Evolutionary conservation across 768 basidiomycete species (phyloP), one percentile per base, ranked within the genome.

Genomic region (Xerocomus brunneocitrinus): DNA sequence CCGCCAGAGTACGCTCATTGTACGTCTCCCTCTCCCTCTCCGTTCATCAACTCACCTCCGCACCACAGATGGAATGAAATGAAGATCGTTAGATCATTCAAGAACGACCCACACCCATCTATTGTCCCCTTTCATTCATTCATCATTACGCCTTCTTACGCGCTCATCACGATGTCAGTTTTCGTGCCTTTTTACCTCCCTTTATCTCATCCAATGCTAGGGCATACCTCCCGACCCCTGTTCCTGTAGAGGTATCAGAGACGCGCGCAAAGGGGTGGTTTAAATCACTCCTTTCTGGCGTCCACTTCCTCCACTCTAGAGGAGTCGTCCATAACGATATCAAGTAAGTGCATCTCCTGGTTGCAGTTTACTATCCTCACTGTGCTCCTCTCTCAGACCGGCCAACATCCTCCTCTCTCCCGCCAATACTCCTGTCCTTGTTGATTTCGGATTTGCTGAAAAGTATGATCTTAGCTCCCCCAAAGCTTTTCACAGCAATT

Each of bases 401-500:
- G 91, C 93, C 14, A 99, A 99, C 64, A 92, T 99, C 60, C 79
- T 99, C 2, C 76, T 99, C 43, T 89, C 89, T 1, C 71, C 73
- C 50, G 78, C 84, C 58, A 85, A 86, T 62, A 74, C 93, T 1
- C 91, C 93, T 1, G 88, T 97, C 3, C 80, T 98, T 4, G 88
- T 97, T 35, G 97, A 98, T 70, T 99, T 97, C 63, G 95, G 97
- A 1, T 99, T 98, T 61, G 92, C 95, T 2, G 90, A 95, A 63
- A 83, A 82, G 58, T 94, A 94, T 65, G 85, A 91, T 58, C 62
- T 79, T 40, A 67, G 72, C 1, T 81, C 83, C 0, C 67, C 74
- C 16, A 82, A 81, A 19, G 85, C 88, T 1, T 92, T 93, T 73
- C 82, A 84, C 58, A 89, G 87, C 60, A 89, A 89, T 62, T 77